Conservation (phyloP, 176 grass and related monocot genomes). For the Luzula sylvatica region DNA sequence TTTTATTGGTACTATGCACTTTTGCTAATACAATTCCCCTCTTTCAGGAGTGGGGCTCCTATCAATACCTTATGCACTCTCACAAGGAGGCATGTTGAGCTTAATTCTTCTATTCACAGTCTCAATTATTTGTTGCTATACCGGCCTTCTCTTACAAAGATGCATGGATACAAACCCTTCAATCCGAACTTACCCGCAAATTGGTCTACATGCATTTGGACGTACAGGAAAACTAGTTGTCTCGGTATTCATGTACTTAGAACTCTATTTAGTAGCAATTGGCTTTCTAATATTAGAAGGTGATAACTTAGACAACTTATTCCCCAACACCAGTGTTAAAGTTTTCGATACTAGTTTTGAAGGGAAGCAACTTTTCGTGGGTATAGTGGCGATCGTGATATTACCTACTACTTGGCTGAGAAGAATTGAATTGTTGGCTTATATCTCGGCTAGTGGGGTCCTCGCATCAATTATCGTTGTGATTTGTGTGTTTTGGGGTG, state of each 20-base stretch:
- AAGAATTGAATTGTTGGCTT: slow-evolving; percentile 49
- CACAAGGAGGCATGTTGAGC: slow-evolving; percentile 74
- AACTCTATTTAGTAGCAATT: slow-evolving; percentile 73
- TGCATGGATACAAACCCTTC: slow-evolving; percentile 42
- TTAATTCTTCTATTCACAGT: slow-evolving; percentile 39
- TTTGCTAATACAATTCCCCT: not conserved
- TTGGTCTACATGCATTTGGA: slow-evolving; percentile 56
- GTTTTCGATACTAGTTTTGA: slow-evolving; percentile 20
- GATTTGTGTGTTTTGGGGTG: slow-evolving; percentile 51
- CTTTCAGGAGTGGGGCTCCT: slow-evolving; percentile 59
- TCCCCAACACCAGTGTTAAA: slow-evolving; percentile 37
- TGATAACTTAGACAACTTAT: slow-evolving; percentile 68
- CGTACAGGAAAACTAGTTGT: slow-evolving; percentile 35
- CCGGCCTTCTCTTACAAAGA: slow-evolving; percentile 58
- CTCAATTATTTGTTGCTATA: slow-evolving; percentile 58
- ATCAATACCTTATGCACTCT: slow-evolving; percentile 72
- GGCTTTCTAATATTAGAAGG: slow-evolving; percentile 84
- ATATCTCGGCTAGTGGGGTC: slow-evolving; percentile 67
- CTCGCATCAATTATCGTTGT: slow-evolving; percentile 56
- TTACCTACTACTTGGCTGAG: slow-evolving; percentile 72
- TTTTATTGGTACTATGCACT: not conserved
- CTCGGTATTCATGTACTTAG: slow-evolving; percentile 61
- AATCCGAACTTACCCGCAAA: slow-evolving; percentile 48
- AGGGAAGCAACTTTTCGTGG: slow-evolving; percentile 59
- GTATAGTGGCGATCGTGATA: slow-evolving; percentile 43